These are phyloP conservation scores for Alopecurus myosuroides DNA, from an alignment of 176 grass and related monocot species.

Conservation along the genomic window DNA sequence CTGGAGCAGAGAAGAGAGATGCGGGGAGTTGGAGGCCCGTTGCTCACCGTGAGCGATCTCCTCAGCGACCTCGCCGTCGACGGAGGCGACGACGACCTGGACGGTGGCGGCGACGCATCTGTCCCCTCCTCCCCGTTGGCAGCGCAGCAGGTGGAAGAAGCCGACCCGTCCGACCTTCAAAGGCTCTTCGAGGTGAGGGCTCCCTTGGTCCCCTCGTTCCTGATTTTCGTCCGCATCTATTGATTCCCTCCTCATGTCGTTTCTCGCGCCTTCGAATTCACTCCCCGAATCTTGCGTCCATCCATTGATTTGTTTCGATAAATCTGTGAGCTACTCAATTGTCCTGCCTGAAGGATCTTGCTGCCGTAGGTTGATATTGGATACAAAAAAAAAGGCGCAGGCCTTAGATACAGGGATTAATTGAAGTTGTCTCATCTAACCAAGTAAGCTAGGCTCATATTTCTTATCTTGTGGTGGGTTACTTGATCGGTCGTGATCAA, in stretches of 20 bases:
- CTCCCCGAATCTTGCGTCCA: neutral
- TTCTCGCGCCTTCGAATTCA: neutral
- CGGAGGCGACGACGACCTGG: conserved; percentile 17
- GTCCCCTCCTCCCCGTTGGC: conserved; percentile 17
- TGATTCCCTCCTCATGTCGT: neutral
- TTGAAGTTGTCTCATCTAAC: neutral
- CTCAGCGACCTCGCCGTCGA: conserved; percentile 72
- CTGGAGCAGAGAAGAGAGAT: conserved; percentile 32
- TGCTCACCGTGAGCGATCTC: conserved; percentile 78
- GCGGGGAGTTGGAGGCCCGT: conserved; percentile 77
- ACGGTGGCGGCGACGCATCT: neutral
- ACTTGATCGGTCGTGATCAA: neutral
- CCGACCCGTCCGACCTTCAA: conserved; percentile 45
- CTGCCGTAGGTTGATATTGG: neutral
- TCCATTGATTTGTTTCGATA: neutral
- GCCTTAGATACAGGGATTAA: neutral
- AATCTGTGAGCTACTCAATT: neutral
- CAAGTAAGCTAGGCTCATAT: neutral
- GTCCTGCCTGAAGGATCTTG: neutral
- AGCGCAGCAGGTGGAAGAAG: neutral
- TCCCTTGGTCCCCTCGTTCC: neutral
- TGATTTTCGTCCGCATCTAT: neutral
- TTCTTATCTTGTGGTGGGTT: neutral
- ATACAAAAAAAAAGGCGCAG: neutral
- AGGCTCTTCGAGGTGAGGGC: conserved; percentile 50